Evolutionary conservation across 208 protist genomes (phyloP), one percentile per base, ranked within the genome.

Genomic region (Spongospora subterranea): DNA sequence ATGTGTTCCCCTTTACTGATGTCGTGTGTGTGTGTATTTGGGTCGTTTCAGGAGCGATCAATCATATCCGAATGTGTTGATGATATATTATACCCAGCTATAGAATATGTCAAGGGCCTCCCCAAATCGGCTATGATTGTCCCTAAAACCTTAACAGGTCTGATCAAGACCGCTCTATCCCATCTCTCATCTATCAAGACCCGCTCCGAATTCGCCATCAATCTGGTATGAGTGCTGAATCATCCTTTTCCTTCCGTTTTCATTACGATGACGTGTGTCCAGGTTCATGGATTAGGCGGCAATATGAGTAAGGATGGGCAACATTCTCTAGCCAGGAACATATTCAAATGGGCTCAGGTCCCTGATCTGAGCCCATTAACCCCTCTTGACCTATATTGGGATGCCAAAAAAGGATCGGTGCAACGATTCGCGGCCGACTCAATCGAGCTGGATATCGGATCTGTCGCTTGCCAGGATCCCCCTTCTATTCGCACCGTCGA

Each of bases 281-380:
- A n/a, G n/a, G n/a, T 97, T 46, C 97, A 98, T 88, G 97, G 97
- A 0, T 95, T 99, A n/a, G 97, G 97, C 41, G 97, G 96, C 20
- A 98, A 98, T 91, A 93, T 98, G n/a, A 32, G 92, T 0, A 94
- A 96, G 77, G 95, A 95, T 40, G 32, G 91, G 45, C 96, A 96
- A 29, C 90, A 93, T 53, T 94, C 96, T 29, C 98, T 97, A 88
- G 96, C 96, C n/a, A 96, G 96, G 71, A 96, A 98, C 46, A 93
- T 98, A 41, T 96, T 98, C 40, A 94, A 95, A 90, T 94, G 97
- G 89, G 93, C 94, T 29, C 95, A 95, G 0, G 97, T 98, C 91
- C 94, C 95, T 60, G 91, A 95, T 0, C 94, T 96, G 0, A 95
- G 98, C 90, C 20, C 17, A 13, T 24, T 29, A n/a, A 24, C 50